Evolutionary conservation across 2,329 filamentous ascomycete species (phyloP), one percentile per base, ranked within the genome.

Genomic region (Endoconidiophora laricicola): DNA sequence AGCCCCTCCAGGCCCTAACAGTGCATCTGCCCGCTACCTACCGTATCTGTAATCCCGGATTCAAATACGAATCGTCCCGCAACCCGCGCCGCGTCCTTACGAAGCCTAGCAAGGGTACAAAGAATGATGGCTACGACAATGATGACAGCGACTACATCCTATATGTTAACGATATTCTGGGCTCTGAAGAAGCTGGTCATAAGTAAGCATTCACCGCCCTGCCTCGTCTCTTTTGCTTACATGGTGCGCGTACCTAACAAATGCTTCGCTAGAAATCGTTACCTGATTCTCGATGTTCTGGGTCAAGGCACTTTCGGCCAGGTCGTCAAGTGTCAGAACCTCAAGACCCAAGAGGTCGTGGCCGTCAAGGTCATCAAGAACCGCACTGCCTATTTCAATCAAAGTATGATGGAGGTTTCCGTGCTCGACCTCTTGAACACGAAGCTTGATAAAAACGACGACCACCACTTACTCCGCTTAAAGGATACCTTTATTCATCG

Each of bases 331-430:
- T 98, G 91, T 62, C 91, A 98, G 65, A 98, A 98, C 60, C 67
- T 98, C 59, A 95, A 94, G 68, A 96, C 91, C 0, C 88, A 95
- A 63, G 91, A 98, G 66, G 91, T 98, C 38, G 91, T 98, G 42
- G 91, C 91, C 3, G 91, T 98, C 57, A 98, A 98, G 68, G 91
- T 98, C 49, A 91, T 98, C 69, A 98, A 98, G 69, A 98, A 98
- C 66, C 81, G 90, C 60, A 98, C 91, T 1, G 91, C 91, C 37
- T 98, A 98, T 65, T 98, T 98, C 70, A 98, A 98, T 62, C 91
- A 98, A 66, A 96, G 91, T 65, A 98, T 98, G 91, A 98, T 98
- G 91, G 91, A 98, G 63, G 91, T 98, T 29, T 98, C 91, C 1
- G 91, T 98, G 22, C 72, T 98, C 52, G 91, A 98, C 65, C 63